Evolutionary conservation across 768 basidiomycete genomes (phyloP), one percentile per base, ranked within the genome.

Genomic region (Boletus rubroflammeus): DNA sequence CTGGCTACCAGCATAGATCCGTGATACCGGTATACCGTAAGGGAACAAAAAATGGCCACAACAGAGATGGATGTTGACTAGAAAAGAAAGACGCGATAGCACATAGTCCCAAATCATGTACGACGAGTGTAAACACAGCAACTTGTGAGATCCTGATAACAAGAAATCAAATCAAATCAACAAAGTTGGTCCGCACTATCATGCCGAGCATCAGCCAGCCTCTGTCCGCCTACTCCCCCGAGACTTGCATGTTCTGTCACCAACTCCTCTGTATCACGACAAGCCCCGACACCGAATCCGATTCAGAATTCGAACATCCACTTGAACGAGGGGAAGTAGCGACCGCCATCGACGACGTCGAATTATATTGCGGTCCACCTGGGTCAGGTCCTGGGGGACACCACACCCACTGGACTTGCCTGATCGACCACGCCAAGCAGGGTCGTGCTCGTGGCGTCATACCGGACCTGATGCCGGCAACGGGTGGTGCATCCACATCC

Each of bases 1-100:
- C 50, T 93, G 91, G 91, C 62, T 93, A 57, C 74, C 79, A 9
- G 63, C 49, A 17, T 69, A 66, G 49, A 46, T 31, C 6, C 2
- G 15, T 29, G 42, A 44, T 40, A n/a, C 23, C 13, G 10, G 19
- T 25, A 32, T 13, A 42, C 19, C 5, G 9, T 13, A 25, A 45
- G 11, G 29, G 25, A 43, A 25, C 29, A 26, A 25, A 19, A 26
- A 40, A 8, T 13, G 40, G 11, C 11, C 13, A n/a, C 7, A n/a
- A 26, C 11, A 36, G 7, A 32, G n/a, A n/a, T n/a, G n/a, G 42
- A 13, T 28, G 35, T 35, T 21, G 42, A 25, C 17, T 13, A 36
- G 15, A 41, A 34, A 38, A 25, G 25, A 43, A 47, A 28, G n/a
- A 17, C 15, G 10, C 14, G 17, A 40, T 42, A 29, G 47, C 7